Evolutionary conservation across 108 stramenopile species (phyloP), one percentile per base, ranked within the genome.

Genomic region (Nitzschia sp.): DNA sequence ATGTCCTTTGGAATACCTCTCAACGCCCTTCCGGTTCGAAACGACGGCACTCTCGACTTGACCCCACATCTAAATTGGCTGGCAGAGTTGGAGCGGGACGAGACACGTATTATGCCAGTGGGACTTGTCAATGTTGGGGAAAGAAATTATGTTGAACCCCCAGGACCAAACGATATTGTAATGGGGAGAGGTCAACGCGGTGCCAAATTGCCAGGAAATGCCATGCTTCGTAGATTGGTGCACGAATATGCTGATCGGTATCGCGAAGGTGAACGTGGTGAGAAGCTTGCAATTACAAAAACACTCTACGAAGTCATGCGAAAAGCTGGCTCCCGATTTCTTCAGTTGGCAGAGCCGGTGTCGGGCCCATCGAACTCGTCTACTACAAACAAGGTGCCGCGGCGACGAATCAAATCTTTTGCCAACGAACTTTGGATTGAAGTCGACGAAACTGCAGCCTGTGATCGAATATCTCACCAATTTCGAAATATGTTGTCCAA

Each of bases 1-100:
- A 55, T 47, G 46, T 32, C 58, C 38, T 70, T 38, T 49, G 68
- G 68, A 9, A 70, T 70, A 6, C 66, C 51, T 15, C 3, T 31
- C 17, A 18, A 21, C 1, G 38, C 58, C 6, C 11, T 70, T 18
- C 68, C 68, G 1, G 33, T 70, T 36, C 27, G 29, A 1, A 21
- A 26, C 17, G 54, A 54, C 27, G 48, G 30, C 23, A 2, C 26
- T 1, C 5, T 55, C 54, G 34, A 55, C 21, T 23, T 45, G 45
- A 32, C 25, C 1, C n/a, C 18, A 13, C 66, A 67, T 3, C n/a
- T 32, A 11, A 11, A 3, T 18, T 51, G 47, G 47, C 11, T 65
- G 17, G 8, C 28, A 31, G 32, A 59, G 57, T 1, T 59, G n/a
- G 32, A 59, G n/a, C 3, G 5, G 8, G 17, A 51, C 4, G 49